A percentile compares a stretch with the other conserved stretches of the same genome.
Evolutionary conservation across 345 rosid genomes (phyloP).

Genomic region (Firmiana major): DNA sequence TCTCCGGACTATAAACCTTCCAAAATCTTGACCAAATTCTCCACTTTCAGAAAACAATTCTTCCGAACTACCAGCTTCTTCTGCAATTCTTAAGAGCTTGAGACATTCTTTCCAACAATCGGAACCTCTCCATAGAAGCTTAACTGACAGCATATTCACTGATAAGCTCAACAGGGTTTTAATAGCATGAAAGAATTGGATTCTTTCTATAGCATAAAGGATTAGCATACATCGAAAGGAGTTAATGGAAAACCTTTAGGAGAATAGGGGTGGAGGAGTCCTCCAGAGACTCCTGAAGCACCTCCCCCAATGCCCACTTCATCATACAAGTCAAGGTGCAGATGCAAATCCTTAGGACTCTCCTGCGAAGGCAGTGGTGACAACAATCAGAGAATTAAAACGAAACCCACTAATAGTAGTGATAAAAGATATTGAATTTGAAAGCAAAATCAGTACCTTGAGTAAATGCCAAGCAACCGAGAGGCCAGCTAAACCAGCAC

Average conservation of each 20-base stretch:
- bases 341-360: conserved; percentile 42
- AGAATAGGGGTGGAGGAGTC: conserved; percentile 90
- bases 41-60: conserved; percentile 25
- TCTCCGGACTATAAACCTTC: conserved; percentile 56
- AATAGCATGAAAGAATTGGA: background rate
- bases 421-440: background rate
- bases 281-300: conserved; percentile 94
- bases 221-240: background rate
- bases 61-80: conserved; percentile 40
- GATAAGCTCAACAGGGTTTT: background rate
- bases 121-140: conserved; percentile 80
- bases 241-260: conserved; percentile 59
- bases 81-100: conserved; percentile 60
- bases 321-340: conserved; percentile 71
- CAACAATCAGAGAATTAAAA: background rate
- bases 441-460: conserved; percentile 34
- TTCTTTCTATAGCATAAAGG: no score
- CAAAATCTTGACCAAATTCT: conserved; percentile 22
- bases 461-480: conserved; percentile 86
- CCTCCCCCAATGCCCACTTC: conserved; percentile 92
- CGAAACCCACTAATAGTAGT: background rate
- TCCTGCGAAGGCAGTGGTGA: conserved; percentile 34
- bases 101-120: conserved; percentile 85
- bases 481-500: conserved; percentile 97
- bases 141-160: conserved; percentile 39